Evolutionary conservation across 495 filamentous ascomycete genomes (phyloP).

Genomic region (Elasticomyces elasticus): DNA sequence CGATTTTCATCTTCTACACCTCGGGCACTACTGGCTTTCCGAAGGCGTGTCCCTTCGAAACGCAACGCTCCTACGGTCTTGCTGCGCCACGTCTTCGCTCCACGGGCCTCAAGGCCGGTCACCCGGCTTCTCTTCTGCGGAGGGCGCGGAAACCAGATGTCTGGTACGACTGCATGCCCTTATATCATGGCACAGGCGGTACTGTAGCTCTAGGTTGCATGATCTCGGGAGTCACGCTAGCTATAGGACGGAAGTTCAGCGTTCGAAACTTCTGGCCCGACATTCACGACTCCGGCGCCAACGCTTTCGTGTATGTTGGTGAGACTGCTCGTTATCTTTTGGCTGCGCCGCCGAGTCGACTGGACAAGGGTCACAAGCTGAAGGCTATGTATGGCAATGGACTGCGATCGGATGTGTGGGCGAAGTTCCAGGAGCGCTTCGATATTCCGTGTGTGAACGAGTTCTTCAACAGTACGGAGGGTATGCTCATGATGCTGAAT

Average conservation of each 20-base stretch:
- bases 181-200: conserved; percentile 61
- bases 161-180: conserved; percentile 71
- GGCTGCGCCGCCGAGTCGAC: conserved; percentile 51
- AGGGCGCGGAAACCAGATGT: conserved; percentile 35
- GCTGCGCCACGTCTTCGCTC: conserved; percentile 41
- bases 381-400: conserved; percentile 68
- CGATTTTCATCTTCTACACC: conserved; percentile 24
- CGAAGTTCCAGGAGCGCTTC: conserved; percentile 48
- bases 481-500: conserved; percentile 29
- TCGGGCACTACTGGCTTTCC: conserved; percentile 56
- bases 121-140: neutral
- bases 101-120: conserved; percentile 42
- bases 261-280: conserved; percentile 66
- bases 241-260: conserved; percentile 61
- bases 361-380: conserved; percentile 57
- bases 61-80: conserved; percentile 32
- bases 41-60: conserved; percentile 50
- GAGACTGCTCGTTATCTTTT: conserved; percentile 71
- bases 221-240: conserved; percentile 53
- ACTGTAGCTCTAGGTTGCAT: conserved; percentile 59
- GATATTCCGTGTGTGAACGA: conserved; percentile 28
- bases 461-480: conserved; percentile 37
- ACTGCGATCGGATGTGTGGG: conserved; percentile 68
- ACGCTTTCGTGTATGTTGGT: conserved; percentile 72
- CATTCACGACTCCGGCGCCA: conserved; percentile 55